Percentiles rank a stretch among this genome's conserved stretches.
phyloP scores from a whole-genome alignment of 495 filamentous ascomycete species.

The Penicillium crystallinum region DNA sequence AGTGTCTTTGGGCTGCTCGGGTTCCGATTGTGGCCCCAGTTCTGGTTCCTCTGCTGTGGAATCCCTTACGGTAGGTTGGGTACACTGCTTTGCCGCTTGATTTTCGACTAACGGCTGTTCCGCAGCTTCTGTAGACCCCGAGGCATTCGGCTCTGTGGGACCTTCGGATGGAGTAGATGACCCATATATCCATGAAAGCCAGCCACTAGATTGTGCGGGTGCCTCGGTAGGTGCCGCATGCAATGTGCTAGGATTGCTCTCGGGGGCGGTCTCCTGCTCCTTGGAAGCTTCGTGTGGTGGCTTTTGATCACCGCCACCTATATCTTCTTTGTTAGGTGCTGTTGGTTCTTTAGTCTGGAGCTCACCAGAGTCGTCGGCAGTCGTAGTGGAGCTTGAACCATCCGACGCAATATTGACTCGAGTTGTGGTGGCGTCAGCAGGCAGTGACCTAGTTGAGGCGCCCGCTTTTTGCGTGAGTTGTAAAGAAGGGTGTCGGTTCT shows the following conservation, averaged over 20 bases:
- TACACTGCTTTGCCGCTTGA: slow-evolving; percentile 14
- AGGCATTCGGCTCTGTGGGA: not conserved
- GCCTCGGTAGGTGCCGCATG: slow-evolving; percentile 11
- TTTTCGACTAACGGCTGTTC: slow-evolving; percentile 16
- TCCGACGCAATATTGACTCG: slow-evolving; percentile 47
- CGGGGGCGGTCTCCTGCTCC: slow-evolving; percentile 12
- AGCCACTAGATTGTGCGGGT: slow-evolving; percentile 42
- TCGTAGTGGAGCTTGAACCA: slow-evolving; percentile 34
- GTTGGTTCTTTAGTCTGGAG: slow-evolving; percentile 12
- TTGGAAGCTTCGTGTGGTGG: slow-evolving; percentile 16
- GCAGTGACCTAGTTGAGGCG: slow-evolving; percentile 43
- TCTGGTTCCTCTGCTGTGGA: slow-evolving; percentile 9
- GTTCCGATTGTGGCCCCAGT: slow-evolving; percentile 7
- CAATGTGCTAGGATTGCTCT: slow-evolving; percentile 5
- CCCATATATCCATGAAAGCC: slow-evolving; percentile 56
- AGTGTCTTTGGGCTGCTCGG: slow-evolving; percentile 15
- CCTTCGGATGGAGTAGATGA: slow-evolving; percentile 11
- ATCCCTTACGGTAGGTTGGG: slow-evolving; percentile 16
- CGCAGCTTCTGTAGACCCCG: slow-evolving; percentile 13
- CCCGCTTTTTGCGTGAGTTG: slow-evolving; percentile 40
- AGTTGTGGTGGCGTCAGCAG: slow-evolving; percentile 44
- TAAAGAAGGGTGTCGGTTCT: slow-evolving; percentile 30
- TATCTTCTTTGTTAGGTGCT: slow-evolving; percentile 20
- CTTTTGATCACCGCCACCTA: slow-evolving; percentile 12
- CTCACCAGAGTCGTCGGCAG: slow-evolving; percentile 23